Base-by-base conservation (phyloP, 768 basidiomycete genomes). In the Collybia mongolica region DNA sequence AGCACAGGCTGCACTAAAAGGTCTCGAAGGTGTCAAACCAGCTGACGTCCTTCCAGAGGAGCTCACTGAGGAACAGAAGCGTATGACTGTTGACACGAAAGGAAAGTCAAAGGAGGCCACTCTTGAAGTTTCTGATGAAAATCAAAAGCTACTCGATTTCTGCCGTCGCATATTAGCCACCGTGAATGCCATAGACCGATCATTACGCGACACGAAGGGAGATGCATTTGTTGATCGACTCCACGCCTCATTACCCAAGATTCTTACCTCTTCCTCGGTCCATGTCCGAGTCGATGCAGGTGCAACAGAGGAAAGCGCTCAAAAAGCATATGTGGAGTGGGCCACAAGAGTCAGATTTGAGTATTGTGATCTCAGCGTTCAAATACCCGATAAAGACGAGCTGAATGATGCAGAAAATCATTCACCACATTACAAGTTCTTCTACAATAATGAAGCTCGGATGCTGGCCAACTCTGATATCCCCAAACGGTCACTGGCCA, bases 1-100 rank as follows among this genome's bases (percentile, higher is more conserved):
- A 68, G 93, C 94, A 2, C 84, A 88, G 52, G 93, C 95, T 19
- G 94, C 94, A 2, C 72, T 94, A 64, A 95, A 94, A 65, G 90
- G 93, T 6, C 68, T 95, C 38, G 86, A 91, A 64, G 83, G 86
- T 14, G 68, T 74, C 38, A 85, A 82, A 56, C 62, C 69, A 14
- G 63, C 68, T 6, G 79, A 83, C 43, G 62, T 70, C 5, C 64
- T 67, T 15, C 65, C 72, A n/a, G 75, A 79, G 51, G 87, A 90
- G 63, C 80, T 91, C 73, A 93, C 88, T 0, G 92, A 95, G 68
- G 91, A 93, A 66, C 84, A 93, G 70, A 90, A 93, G 67, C 87
- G 93, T 42, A 84, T 92, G 82, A 91, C 86, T 6, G 70, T 73
- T 39, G 75, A 80, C 53, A 67, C 73, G 39, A 84, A 85, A 58